These are phyloP conservation scores for Polytrichum formosum DNA, from an alignment of 225 moss, liverwort and hornwort genomes.

Conservation along the genomic window DNA sequence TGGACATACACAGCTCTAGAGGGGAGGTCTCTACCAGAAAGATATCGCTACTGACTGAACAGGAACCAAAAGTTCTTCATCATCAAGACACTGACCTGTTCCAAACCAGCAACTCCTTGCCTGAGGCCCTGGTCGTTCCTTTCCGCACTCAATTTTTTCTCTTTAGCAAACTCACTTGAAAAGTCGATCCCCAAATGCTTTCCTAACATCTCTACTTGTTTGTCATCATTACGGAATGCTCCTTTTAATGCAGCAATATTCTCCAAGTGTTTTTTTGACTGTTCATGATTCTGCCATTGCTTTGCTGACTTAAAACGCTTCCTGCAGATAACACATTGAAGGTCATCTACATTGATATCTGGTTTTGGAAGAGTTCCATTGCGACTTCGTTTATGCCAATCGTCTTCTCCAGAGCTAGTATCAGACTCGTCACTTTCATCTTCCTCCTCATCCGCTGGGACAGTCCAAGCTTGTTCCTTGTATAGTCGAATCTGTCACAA, in stretches of 20 bases:
- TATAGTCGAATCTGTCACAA: slow-evolving; percentile 46
- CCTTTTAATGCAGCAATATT: slow-evolving; percentile 74
- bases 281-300: slow-evolving; percentile 93
- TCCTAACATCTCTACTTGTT: slow-evolving; percentile 52
- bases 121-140: slow-evolving; percentile 1
- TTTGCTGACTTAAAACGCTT: slow-evolving; percentile 89
- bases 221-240: slow-evolving; percentile 76
- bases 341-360: slow-evolving; percentile 54
- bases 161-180: slow-evolving; percentile 31
- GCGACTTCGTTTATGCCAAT: slow-evolving; percentile 26
- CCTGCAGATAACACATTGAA: slow-evolving; percentile 81
- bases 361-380: slow-evolving; percentile 15
- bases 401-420: slow-evolving; percentile 52
- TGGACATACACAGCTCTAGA: too few relatives aligned
- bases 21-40: too few relatives aligned
- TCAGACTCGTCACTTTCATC: slow-evolving; percentile 44
- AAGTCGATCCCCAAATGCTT: slow-evolving; percentile 43
- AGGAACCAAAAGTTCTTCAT: not conserved
- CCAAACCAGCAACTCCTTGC: slow-evolving; percentile 2
- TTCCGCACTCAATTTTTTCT: slow-evolving; percentile 11
- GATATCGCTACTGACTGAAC: too few relatives aligned
- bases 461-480: slow-evolving; percentile 90
- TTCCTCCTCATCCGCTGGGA: slow-evolving; percentile 27
- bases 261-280: slow-evolving; percentile 87
- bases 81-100: slow-evolving; percentile 29